These are phyloP conservation scores for Candida multigemmis DNA, from an alignment of 805 yeast species.

Conservation along the genomic window DNA sequence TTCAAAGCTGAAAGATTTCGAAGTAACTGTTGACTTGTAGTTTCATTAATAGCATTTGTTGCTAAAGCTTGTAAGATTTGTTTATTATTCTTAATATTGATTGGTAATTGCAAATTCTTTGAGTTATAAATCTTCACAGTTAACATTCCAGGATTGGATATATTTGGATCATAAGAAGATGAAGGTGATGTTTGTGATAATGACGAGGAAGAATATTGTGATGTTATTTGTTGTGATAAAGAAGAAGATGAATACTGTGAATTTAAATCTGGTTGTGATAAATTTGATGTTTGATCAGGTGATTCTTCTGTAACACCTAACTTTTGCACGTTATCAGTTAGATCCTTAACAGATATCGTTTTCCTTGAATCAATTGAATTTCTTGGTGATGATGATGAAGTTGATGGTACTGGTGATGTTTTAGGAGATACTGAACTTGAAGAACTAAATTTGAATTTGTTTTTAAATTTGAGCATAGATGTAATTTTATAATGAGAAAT, in stretches of 20 bases:
- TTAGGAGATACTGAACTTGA: too few relatives aligned
- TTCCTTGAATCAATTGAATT: conserved; percentile 16
- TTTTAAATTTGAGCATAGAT: conserved; percentile 21
- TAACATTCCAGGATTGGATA: conserved; percentile 53
- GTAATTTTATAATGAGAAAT: not conserved
- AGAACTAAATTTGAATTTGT: conserved; percentile 16
- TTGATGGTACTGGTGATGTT: conserved; percentile 2
- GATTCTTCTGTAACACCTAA: conserved; percentile 5
- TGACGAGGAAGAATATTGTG: conserved; percentile 1
- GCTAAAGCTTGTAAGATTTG: conserved; percentile 58
- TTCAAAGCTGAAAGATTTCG: conserved; percentile 15
- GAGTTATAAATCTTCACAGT: conserved; percentile 73
- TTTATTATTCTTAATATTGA: conserved; percentile 56
- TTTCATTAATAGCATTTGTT: conserved; percentile 34
- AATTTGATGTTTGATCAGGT: conserved; percentile 1
- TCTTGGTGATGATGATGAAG: conserved; percentile 7
- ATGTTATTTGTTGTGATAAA: not conserved
- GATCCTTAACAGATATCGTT: conserved; percentile 11
- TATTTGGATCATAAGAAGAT: conserved; percentile 1
- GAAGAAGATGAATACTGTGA: not conserved
- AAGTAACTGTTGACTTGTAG: conserved; percentile 17
- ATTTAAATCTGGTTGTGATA: conserved; percentile 1
- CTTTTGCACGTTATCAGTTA: conserved; percentile 15
- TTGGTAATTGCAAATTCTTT: conserved; percentile 59
- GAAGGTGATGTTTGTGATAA: conserved; percentile 1